Evolutionary conservation across 352 stramenopile genomes (phyloP), one percentile per base, ranked within the genome.

Genomic region (Globisporangium mamillatum): DNA sequence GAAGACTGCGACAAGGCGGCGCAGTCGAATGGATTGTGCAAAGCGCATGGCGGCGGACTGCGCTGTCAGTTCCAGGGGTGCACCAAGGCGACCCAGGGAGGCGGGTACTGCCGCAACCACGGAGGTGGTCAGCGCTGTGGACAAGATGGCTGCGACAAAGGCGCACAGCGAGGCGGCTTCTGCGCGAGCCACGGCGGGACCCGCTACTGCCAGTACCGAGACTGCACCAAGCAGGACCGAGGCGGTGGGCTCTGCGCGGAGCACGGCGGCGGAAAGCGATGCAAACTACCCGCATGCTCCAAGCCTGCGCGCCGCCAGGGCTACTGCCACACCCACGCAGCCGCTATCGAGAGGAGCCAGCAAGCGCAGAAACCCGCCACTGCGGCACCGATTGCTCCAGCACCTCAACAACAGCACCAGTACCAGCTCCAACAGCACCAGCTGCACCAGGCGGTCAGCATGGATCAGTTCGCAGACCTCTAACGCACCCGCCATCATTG

Each of bases 221-320:
- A 92, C 58, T 96, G 89, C 73, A 92, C 82, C 54, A 95, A 95
- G 73, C 91, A 94, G 63, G 89, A 95, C 69, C 84, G 88, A 22
- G 88, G 89, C n/a, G 89, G 88, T 44, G 89, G 89, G n/a, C 92
- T 89, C 66, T 96, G 89, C 66, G 88, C 88, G 9, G 82, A 93
- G 59, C 89, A 96, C 66, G 89, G 89, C 55, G 89, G 89, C 29
- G 89, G 88, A 56, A 91, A 92, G 65, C 85, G 88, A 9, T 96
- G 89, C 73, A 79, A 88, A 2, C 44, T n/a, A 14, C 1, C 36
- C 3, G 32, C 14, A 22, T 69, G 64, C 48, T n/a, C 50, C n/a
- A 69, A 69, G 22, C 64, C 64, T 22, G 64, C 56, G 38, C 64
- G 64, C 7, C 63, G 63, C 8, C 56, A 64, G 22, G 63, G 63